These are phyloP conservation scores for Chernovozyma sophiae-reginae DNA, from an alignment of 1,139 yeast genomes.

Conservation along the genomic window DNA sequence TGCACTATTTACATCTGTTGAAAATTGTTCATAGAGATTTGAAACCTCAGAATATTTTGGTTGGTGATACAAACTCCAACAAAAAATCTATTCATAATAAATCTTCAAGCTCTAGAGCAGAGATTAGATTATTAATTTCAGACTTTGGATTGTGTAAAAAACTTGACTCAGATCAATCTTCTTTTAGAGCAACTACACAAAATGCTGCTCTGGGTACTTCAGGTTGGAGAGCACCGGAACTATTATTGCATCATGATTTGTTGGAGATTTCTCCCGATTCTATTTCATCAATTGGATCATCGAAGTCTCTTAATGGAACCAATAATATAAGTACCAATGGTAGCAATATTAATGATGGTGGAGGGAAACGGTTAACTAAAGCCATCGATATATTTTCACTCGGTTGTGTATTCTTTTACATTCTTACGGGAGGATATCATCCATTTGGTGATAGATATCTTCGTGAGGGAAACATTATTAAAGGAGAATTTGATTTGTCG, in stretches of 20 bases:
- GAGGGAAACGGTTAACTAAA: conserved; percentile 66
- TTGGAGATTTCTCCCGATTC: conserved; percentile 40
- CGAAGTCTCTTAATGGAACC: conserved; percentile 5
- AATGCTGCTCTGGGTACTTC: conserved; percentile 91
- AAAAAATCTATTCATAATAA: conserved; percentile 10
- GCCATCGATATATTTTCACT: conserved; percentile 92
- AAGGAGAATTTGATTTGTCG: conserved; percentile 58
- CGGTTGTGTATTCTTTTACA: conserved; percentile 91
- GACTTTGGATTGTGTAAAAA: conserved; percentile 96
- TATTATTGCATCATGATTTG: conserved; percentile 48
- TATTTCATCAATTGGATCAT: conserved; percentile 30
- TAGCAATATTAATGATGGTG: conserved; percentile 9
- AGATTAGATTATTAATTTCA: conserved; percentile 70
- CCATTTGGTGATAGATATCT: conserved; percentile 90
- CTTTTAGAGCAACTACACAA: conserved; percentile 87
- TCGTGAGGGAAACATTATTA: conserved; percentile 85
- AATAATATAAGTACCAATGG: conserved; percentile 2
- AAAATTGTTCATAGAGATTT: conserved; percentile 94
- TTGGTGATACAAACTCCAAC: conserved; percentile 51
- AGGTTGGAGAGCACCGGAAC: conserved; percentile 98
- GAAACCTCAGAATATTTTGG: conserved; percentile 92
- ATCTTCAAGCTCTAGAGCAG: conserved; percentile 9
- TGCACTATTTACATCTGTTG: conserved; percentile 80
- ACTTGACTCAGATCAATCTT: conserved; percentile 86
- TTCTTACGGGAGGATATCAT: conserved; percentile 80